Conservation (phyloP, 2,329 filamentous ascomycete genomes). For the Zasmidium citrigriseum region DNA sequence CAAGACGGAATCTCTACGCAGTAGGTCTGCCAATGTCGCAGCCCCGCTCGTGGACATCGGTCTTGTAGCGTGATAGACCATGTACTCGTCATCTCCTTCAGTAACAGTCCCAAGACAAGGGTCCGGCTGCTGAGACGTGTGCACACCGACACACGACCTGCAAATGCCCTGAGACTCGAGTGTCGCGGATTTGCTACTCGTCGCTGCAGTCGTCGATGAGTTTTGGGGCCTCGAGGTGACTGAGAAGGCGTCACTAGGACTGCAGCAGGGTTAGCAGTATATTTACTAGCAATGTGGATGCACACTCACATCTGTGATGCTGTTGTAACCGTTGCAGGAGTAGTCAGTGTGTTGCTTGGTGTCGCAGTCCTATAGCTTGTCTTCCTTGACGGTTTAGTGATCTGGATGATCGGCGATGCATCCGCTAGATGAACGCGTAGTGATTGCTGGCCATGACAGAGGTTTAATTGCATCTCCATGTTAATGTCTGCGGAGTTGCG, state of each 20-base stretch:
- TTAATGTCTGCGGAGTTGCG: conserved; percentile 1
- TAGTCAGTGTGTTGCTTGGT: no score
- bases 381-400: not conserved
- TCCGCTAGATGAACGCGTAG: not conserved
- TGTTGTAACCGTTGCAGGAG: no score
- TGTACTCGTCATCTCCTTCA: conserved; percentile 5
- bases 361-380: no score
- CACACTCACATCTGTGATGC: no score
- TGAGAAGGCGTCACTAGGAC: no score
- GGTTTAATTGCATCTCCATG: conserved; percentile 9
- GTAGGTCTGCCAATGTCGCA: conserved; percentile 6
- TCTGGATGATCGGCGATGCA: not conserved
- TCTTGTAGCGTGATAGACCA: not conserved
- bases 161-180: not conserved
- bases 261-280: no score
- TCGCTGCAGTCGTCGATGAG: no score
- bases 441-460: conserved; percentile 6
- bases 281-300: no score
- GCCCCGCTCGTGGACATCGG: not conserved
- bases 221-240: no score
- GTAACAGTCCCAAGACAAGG: not conserved
- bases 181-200: no score
- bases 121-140: not conserved
- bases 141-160: not conserved
- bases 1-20: conserved; percentile 4